Conservation (phyloP, 164 flowering plant genomes). For the Liquidambar formosana region DNA sequence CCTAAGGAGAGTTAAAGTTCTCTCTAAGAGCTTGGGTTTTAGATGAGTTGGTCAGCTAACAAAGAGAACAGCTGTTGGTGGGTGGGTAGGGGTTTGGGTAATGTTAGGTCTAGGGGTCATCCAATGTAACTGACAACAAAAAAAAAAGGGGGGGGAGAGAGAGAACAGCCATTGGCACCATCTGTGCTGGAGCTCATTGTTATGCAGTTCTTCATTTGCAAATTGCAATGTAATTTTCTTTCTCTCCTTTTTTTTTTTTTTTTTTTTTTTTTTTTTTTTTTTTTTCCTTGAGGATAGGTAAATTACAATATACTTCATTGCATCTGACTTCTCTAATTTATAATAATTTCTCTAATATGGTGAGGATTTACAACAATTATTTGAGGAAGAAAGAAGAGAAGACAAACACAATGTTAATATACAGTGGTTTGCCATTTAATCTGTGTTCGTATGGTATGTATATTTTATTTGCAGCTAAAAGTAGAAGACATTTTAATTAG, state of each 20-base stretch:
- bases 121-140: too few species aligned
- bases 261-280: too few species aligned
- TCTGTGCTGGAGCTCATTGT: background rate
- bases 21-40: too few species aligned
- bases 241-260: too few species aligned
- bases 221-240: background rate
- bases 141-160: too few species aligned
- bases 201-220: background rate
- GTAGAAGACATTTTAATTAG: conserved; percentile 67
- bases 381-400: background rate
- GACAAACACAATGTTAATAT: background rate
- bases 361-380: background rate
- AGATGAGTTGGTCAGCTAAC: too few species aligned
- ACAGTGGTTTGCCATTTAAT: background rate
- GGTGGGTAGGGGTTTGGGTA: too few species aligned
- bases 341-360: background rate
- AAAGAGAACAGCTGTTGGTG: too few species aligned
- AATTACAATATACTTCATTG: too few species aligned
- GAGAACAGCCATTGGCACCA: background rate
- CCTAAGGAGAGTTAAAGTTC: too few species aligned
- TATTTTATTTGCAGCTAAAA: conserved; percentile 54
- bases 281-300: too few species aligned
- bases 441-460: background rate
- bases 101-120: too few species aligned
- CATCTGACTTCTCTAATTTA: background rate